Evolutionary conservation across 2,329 filamentous ascomycete genomes (phyloP).

Genomic region (Colletotrichum gigasporum): DNA sequence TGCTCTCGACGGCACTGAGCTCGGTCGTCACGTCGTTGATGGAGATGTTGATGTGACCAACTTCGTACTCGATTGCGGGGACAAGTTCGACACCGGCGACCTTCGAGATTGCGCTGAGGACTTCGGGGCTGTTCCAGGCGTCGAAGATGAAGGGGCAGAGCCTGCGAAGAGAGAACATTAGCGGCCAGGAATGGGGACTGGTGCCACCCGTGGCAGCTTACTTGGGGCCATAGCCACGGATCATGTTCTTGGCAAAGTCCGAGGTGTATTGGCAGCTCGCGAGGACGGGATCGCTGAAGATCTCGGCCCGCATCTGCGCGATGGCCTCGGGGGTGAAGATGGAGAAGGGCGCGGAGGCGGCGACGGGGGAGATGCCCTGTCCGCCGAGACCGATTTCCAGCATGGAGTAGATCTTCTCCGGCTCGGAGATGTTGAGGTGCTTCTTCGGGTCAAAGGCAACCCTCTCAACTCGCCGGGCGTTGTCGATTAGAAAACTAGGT

Average conservation of each 20-base stretch:
- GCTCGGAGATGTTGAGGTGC: constrained; percentile 63
- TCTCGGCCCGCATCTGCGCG: constrained; percentile 68
- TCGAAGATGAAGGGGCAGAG: constrained; percentile 71
- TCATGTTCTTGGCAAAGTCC: constrained; percentile 59
- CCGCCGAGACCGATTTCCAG: constrained; percentile 67
- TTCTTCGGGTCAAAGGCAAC: constrained; percentile 60
- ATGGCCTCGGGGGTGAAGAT: constrained; percentile 71
- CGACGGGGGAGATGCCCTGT: constrained; percentile 68
- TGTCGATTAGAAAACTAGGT: constrained; percentile 40
- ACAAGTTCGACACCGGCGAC: constrained; percentile 65
- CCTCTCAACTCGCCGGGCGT: constrained; percentile 29
- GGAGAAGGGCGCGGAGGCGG: constrained; percentile 72
- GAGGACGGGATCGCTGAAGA: constrained; percentile 66
- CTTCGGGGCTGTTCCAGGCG: constrained; percentile 52
- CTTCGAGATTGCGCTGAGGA: constrained; percentile 56
- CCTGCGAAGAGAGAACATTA: constrained; percentile 39
- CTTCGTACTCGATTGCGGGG: constrained; percentile 62
- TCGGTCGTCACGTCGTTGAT: constrained; percentile 54
- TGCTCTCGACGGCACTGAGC: constrained; percentile 44
- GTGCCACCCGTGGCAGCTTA: constrained; percentile 46
- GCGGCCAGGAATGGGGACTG: constrained; percentile 12
- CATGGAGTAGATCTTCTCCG: constrained; percentile 67
- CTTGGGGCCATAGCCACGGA: constrained; percentile 56
- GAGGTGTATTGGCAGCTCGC: constrained; percentile 63
- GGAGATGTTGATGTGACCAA: constrained; percentile 63